Percentiles rank a stretch among this genome's conserved stretches.
Evolutionary conservation across 768 basidiomycete genomes (phyloP).

Genomic region (Russula sp.): DNA sequence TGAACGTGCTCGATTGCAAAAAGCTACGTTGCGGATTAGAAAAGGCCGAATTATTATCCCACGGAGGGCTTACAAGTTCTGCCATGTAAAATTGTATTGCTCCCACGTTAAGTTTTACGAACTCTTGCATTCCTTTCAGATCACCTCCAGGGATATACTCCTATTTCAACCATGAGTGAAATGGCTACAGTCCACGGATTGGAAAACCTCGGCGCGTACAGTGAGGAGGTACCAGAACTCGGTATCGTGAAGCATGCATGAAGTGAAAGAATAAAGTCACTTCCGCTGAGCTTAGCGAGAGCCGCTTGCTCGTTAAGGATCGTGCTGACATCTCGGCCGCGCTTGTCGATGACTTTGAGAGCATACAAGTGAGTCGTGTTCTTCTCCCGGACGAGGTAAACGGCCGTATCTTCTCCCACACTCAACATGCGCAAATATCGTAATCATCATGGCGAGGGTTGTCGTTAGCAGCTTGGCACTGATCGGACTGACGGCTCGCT

Average conservation of each 20-base stretch:
- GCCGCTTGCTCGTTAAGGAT: conserved; percentile 14
- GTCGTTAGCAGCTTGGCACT: background rate
- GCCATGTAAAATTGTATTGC: conserved; percentile 24
- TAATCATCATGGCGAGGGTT: conserved; percentile 24
- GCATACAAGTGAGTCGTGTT: conserved; percentile 18
- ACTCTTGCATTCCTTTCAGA: background rate
- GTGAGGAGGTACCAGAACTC: conserved; percentile 21
- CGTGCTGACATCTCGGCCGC: too few species aligned
- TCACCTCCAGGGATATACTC: conserved; percentile 26
- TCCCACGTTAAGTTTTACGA: conserved; percentile 1
- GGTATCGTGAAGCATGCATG: conserved; percentile 26
- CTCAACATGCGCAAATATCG: conserved; percentile 18
- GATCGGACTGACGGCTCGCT: too few species aligned
- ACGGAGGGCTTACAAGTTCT: conserved; percentile 20
- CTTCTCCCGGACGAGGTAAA: conserved; percentile 26
- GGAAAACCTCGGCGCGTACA: background rate
- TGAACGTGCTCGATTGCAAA: conserved; percentile 54
- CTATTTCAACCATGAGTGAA: conserved; percentile 3
- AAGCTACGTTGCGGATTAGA: conserved; percentile 13
- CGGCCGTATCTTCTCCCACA: conserved; percentile 17
- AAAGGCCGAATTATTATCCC: too few species aligned
- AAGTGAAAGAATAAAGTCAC: conserved; percentile 20
- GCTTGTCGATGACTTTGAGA: conserved; percentile 25
- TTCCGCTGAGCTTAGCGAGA: conserved; percentile 16
- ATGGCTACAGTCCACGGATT: too few species aligned